Evolutionary conservation across 768 basidiomycete genomes (phyloP).

Genomic region (Mycena rebaudengoi): DNA sequence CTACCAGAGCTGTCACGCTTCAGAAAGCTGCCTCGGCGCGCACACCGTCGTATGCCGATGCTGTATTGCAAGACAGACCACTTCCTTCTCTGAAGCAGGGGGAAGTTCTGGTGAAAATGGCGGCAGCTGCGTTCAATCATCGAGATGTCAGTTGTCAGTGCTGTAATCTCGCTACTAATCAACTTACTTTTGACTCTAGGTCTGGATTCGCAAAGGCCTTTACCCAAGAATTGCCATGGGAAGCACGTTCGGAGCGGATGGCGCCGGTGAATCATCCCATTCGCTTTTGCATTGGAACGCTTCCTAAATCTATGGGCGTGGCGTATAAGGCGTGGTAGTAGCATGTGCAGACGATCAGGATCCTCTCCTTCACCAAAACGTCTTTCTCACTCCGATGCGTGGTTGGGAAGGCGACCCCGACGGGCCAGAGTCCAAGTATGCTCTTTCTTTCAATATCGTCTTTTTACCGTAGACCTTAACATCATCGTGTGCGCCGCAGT

Average conservation of each 20-base stretch:
- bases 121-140: constrained; percentile 80
- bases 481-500: constrained; percentile 35
- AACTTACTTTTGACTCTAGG: no score
- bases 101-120: constrained; percentile 72
- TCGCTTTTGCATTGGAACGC: background rate
- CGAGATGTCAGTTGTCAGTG: constrained; percentile 76
- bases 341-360: constrained; percentile 63
- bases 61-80: constrained; percentile 56
- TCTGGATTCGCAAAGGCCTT: constrained; percentile 76
- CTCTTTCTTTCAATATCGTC: background rate
- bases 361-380: constrained; percentile 65
- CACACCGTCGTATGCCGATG: constrained; percentile 64
- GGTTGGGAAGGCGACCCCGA: constrained; percentile 77
- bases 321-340: constrained; percentile 64
- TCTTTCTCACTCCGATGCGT: constrained; percentile 78
- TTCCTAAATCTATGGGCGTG: background rate
- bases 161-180: no score
- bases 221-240: constrained; percentile 73
- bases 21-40: constrained; percentile 47
- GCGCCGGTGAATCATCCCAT: constrained; percentile 62
- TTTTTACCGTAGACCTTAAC: constrained; percentile 16
- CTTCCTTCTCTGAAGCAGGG: constrained; percentile 61
- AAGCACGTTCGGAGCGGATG: constrained; percentile 74
- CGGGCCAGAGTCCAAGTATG: constrained; percentile 70
- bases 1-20: constrained; percentile 59